Base-by-base conservation (phyloP, 305 asterid species). In the Fraxinus baroniana region DNA sequence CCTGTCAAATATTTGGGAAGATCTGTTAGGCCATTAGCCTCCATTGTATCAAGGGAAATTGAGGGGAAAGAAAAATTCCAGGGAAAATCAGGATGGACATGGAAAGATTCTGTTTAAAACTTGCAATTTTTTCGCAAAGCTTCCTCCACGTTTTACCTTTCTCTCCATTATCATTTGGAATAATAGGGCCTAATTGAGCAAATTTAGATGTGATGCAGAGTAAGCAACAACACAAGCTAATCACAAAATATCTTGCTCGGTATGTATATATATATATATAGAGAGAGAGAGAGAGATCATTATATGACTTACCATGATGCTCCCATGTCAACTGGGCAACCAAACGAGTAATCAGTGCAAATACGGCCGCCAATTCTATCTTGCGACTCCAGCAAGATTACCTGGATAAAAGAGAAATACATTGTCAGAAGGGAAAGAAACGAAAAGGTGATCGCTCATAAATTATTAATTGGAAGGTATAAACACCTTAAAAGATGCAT, bases 301-400 rank as follows among this genome's bases (percentile, higher is more conserved):
- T 84, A 32, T 41, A 17, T 35, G 78, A 78, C 89, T 77, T 88
- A 82, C 99, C 99, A 96, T 89, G 99, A 96, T 80, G 99, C 99
- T 84, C 99, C 99, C 98, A 96, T 94, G 84, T 96, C 99, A 76
- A 96, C 88, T 28, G 99, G 98, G 87, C 97, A 96, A 76, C 98
- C 99, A 85, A 96, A 94, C 5, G 99, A 90, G 90, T 94, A 91
- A 83, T 96, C 98, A n/a, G 99, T 96, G 82, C 82, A 93, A 85
- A 96, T 94, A 80, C 99, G 97, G 28, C 99, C 99, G 32, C 98
- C 99, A 77, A 96, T 90, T 90, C 98, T 91, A 83, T 92, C 95
- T 78, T 93, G 97, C 1, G 99, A 93, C 86, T 96, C 99, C 93
- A 96, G 86, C 83, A 96, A 89, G 81, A 89, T 85, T 85, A 96